Percentiles rank a stretch among this genome's conserved stretches.
These are phyloP conservation scores for Immersiporthe knoxdaviesiana DNA, from an alignment of 2,329 filamentous ascomycete species.

Conservation along the genomic window DNA sequence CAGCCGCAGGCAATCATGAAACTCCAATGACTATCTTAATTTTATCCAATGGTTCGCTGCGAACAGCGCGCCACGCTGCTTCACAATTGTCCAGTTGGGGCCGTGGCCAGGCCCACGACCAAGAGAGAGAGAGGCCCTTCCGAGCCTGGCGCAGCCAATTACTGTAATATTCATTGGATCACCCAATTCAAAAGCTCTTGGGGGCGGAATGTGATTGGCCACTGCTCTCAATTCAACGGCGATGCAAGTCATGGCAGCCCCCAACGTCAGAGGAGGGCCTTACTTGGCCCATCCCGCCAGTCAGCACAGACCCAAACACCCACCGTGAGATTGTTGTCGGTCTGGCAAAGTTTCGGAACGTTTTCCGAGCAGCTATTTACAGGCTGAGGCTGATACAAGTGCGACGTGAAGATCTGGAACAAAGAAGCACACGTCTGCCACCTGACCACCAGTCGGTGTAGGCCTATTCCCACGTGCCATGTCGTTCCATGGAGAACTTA, in stretches of 20 bases:
- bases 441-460: neutral
- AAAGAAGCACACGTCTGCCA: neutral
- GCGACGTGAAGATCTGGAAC: neutral
- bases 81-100: neutral
- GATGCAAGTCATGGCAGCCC: neutral
- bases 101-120: neutral
- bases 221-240: neutral
- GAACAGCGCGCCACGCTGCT: neutral
- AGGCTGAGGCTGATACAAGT: neutral
- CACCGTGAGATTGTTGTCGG: neutral
- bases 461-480: neutral
- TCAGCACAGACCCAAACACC: neutral
- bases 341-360: neutral
- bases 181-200: neutral
- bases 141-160: neutral
- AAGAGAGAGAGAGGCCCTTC: neutral
- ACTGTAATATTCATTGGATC: neutral
- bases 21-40: neutral
- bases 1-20: neutral
- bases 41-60: neutral
- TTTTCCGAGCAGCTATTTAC: neutral
- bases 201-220: neutral
- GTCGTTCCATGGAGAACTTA: neutral
- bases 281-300: neutral
- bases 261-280: neutral